Percentiles rank a stretch among this genome's conserved stretches.
Evolutionary conservation across 148 eudicot species (phyloP).

Genomic region (Spergularia marina): DNA sequence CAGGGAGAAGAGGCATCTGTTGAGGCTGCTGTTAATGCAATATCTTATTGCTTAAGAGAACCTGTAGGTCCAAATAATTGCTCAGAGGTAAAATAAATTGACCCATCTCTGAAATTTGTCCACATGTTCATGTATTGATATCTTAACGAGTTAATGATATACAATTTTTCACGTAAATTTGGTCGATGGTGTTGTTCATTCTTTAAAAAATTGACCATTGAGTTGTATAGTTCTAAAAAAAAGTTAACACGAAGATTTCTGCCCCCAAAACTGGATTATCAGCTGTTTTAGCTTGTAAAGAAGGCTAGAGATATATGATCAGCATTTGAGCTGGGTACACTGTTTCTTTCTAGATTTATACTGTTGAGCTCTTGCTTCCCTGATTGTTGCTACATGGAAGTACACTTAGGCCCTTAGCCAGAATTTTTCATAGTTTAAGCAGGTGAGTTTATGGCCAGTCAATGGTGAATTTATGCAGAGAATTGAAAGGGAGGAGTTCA

Average conservation of each 20-base stretch:
- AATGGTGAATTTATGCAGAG: no score
- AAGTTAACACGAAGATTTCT: no score
- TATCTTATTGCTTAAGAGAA: constrained; percentile 76
- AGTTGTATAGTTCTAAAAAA: background rate
- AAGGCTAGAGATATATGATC: no score
- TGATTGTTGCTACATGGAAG: no score
- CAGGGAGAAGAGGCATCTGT: constrained; percentile 93
- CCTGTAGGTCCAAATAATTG: constrained; percentile 81
- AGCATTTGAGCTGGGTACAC: background rate
- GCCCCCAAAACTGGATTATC: background rate
- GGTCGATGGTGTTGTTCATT: background rate
- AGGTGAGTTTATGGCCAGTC: no score
- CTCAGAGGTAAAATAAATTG: constrained; percentile 59
- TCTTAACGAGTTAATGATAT: background rate
- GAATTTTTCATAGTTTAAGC: no score
- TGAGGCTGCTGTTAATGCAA: constrained; percentile 93
- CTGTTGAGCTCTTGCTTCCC: no score
- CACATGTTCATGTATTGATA: background rate
- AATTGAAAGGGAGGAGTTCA: no score
- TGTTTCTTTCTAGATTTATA: no score
- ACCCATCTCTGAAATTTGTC: background rate
- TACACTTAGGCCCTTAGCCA: no score
- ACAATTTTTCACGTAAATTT: background rate
- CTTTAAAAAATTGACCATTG: background rate
- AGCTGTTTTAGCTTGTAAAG: no score